Evolutionary conservation across 257 asterid species (phyloP).

Genomic region (Euphrasia confusa): DNA sequence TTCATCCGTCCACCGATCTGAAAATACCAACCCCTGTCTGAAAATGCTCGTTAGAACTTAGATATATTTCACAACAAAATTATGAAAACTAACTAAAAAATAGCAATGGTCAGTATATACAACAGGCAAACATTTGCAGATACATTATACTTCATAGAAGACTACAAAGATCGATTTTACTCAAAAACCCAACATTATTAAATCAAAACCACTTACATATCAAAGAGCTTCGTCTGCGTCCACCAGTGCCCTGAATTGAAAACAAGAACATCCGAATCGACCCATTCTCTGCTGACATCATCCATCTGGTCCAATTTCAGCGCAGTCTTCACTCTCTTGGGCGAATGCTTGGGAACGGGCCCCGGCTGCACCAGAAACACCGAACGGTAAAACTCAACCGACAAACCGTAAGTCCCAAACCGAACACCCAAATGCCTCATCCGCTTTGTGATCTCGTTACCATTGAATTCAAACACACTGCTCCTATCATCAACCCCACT

Average conservation of each 20-base stretch:
- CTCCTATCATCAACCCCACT: conserved; percentile 63
- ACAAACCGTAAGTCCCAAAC: conserved; percentile 46
- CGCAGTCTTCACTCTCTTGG: conserved; percentile 70
- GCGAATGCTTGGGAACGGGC: conserved; percentile 57
- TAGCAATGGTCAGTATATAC: too few species aligned
- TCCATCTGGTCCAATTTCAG: conserved; percentile 69
- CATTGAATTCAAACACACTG: conserved; percentile 74
- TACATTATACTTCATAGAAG: neutral
- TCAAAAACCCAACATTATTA: conserved; percentile 1
- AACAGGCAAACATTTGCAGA: neutral
- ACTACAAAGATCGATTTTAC: neutral
- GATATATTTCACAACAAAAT: conserved; percentile 6
- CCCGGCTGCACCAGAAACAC: conserved; percentile 81
- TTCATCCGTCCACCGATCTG: conserved; percentile 76
- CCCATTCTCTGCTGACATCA: conserved; percentile 69
- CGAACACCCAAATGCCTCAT: conserved; percentile 63
- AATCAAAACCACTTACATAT: conserved; percentile 51
- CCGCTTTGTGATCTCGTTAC: conserved; percentile 74
- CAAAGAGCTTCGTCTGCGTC: conserved; percentile 72
- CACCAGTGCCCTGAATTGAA: conserved; percentile 98
- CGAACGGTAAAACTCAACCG: conserved; percentile 81
- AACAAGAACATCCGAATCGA: conserved; percentile 71
- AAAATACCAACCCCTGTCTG: conserved; percentile 97
- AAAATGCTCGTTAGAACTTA: conserved; percentile 45
- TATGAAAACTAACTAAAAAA: too few species aligned